Evolutionary conservation across 2,329 filamentous ascomycete species (phyloP).

Genomic region (Hypoxylon sp.): DNA sequence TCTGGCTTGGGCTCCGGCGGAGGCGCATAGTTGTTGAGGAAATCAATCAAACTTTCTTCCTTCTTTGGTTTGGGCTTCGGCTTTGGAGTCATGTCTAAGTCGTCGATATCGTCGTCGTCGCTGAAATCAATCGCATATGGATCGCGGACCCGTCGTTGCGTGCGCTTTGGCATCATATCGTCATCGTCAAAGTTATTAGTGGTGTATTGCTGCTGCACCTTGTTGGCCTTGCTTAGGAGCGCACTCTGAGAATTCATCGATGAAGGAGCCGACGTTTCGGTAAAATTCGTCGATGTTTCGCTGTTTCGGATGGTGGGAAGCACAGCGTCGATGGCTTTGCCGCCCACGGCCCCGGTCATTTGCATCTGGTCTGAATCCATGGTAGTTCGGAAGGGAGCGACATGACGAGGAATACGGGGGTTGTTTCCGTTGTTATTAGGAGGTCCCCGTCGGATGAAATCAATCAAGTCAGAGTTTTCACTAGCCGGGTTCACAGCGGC

Average conservation of each 20-base stretch:
- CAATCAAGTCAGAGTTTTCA: constrained; percentile 86
- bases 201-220: constrained; percentile 47
- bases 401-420: constrained; percentile 80
- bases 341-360: constrained; percentile 62
- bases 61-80: constrained; percentile 56
- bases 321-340: constrained; percentile 65
- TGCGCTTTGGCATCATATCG: constrained; percentile 72
- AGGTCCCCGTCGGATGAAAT: constrained; percentile 92
- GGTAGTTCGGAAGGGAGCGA: constrained; percentile 84
- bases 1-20: constrained; percentile 59
- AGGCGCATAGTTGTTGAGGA: constrained; percentile 74
- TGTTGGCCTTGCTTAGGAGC: constrained; percentile 60
- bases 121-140: constrained; percentile 92
- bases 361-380: constrained; percentile 80
- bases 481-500: constrained; percentile 68
- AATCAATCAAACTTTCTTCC: constrained; percentile 78
- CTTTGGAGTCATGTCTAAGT: constrained; percentile 57
- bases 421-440: constrained; percentile 65
- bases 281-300: constrained; percentile 64
- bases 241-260: constrained; percentile 79
- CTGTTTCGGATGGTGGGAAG: constrained; percentile 65
- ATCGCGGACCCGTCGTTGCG: constrained; percentile 80
- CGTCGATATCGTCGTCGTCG: constrained; percentile 72
- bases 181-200: constrained; percentile 57
- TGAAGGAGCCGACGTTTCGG: constrained; percentile 68